These are phyloP conservation scores for Eleusine coracana DNA, from an alignment of 176 grass and related monocot genomes.

Conservation along the genomic window DNA sequence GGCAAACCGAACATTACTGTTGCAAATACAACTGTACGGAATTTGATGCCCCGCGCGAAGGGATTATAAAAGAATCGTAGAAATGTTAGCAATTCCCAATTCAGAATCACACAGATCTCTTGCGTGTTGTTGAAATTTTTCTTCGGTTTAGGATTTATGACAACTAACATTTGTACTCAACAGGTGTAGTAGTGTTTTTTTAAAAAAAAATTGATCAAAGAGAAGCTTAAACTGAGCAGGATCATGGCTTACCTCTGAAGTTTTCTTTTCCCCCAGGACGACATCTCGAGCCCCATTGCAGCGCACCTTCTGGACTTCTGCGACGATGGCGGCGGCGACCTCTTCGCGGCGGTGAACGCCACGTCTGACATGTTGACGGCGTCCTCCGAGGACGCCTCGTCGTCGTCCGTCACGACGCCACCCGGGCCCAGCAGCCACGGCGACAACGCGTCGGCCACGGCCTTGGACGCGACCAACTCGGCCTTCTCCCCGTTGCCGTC, in stretches of 20 bases:
- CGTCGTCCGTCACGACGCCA: constrained; percentile 44
- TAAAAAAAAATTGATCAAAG: neutral
- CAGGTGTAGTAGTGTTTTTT: constrained; percentile 16
- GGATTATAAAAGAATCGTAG: constrained; percentile 29
- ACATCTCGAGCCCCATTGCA: constrained; percentile 78
- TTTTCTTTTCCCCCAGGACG: constrained; percentile 54
- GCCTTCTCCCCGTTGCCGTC: constrained; percentile 56
- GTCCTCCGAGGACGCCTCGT: constrained; percentile 50
- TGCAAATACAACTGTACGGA: constrained; percentile 40
- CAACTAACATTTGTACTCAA: constrained; percentile 5
- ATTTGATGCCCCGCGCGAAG: constrained; percentile 34
- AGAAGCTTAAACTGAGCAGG: neutral
- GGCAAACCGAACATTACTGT: constrained; percentile 21
- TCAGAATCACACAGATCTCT: neutral
- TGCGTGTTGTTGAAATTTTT: neutral
- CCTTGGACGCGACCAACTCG: neutral
- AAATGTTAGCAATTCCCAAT: neutral
- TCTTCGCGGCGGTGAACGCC: constrained; percentile 53
- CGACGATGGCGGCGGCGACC: constrained; percentile 57
- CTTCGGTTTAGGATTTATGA: neutral
- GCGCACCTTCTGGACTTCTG: constrained; percentile 72
- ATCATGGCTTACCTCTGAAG: constrained; percentile 31
- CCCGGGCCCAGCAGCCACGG: constrained; percentile 33
- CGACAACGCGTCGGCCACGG: constrained; percentile 30
- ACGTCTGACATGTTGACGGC: constrained; percentile 33